phyloP scores from a whole-genome alignment of 495 filamentous ascomycete genomes.

The Xylaria venustula region DNA sequence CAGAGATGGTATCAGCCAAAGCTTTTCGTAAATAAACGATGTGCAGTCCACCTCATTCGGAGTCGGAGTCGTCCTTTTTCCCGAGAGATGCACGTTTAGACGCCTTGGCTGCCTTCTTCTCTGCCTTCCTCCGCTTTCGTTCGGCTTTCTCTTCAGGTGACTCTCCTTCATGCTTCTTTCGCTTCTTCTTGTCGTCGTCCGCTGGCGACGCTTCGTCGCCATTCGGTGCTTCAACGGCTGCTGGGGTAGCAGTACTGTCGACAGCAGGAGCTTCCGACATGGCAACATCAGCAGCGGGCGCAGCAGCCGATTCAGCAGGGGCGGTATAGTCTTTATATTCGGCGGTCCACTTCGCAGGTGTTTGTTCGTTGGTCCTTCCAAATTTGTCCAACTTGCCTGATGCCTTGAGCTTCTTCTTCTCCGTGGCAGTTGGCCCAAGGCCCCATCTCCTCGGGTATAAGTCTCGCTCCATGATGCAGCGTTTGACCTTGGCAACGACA shows the following conservation, averaged over 20 bases:
- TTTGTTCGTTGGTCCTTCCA: conserved; percentile 85
- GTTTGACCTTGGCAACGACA: conserved; percentile 95
- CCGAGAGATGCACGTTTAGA: conserved; percentile 37
- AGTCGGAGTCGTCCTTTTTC: conserved; percentile 33
- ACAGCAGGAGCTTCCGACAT: conserved; percentile 29
- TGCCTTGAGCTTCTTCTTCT: conserved; percentile 99
- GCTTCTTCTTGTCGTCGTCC: conserved; percentile 63
- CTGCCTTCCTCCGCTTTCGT: conserved; percentile 71
- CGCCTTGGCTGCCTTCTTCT: conserved; percentile 70
- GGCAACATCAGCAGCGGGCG: conserved; percentile 23
- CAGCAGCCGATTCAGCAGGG: conserved; percentile 18
- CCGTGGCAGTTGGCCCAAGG: conserved; percentile 79
- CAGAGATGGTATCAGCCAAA: conserved; percentile 31
- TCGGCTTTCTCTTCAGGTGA: conserved; percentile 73
- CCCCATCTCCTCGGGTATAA: conserved; percentile 95
- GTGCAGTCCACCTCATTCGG: conserved; percentile 19
- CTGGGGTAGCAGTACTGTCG: conserved; percentile 10
- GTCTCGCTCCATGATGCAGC: conserved; percentile 98
- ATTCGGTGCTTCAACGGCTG: conserved; percentile 35
- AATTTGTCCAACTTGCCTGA: conserved; percentile 97
- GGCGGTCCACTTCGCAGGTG: conserved; percentile 84
- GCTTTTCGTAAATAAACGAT: conserved; percentile 12
- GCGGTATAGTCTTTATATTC: conserved; percentile 82
- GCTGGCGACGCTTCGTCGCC: conserved; percentile 34
- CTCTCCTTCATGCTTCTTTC: conserved; percentile 80